These are phyloP conservation scores for Parastagonospora nodorum DNA, from an alignment of 2,329 filamentous ascomycete species.

Conservation along the genomic window DNA sequence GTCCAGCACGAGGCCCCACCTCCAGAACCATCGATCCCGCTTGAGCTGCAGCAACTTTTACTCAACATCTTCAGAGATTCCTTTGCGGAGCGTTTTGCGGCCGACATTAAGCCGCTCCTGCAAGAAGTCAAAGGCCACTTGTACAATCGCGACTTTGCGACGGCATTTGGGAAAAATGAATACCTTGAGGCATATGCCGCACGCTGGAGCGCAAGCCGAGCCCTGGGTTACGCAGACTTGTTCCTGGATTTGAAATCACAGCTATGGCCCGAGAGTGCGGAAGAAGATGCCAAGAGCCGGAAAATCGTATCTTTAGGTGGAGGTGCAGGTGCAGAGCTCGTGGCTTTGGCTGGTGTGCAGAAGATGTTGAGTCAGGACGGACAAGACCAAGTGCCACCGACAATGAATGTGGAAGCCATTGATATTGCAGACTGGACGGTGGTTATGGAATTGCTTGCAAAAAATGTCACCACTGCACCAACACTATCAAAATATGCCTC, in stretches of 20 bases:
- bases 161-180: constrained; percentile 74
- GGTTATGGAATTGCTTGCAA: constrained; percentile 64
- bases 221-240: constrained; percentile 77
- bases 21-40: constrained; percentile 45
- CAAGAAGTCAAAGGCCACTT: constrained; percentile 86
- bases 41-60: constrained; percentile 69
- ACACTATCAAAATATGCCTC: constrained; percentile 55
- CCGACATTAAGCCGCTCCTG: constrained; percentile 62
- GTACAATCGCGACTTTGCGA: constrained; percentile 81
- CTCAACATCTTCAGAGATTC: constrained; percentile 74
- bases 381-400: constrained; percentile 4
- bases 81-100: constrained; percentile 54
- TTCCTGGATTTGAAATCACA: constrained; percentile 49
- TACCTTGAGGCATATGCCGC: constrained; percentile 83
- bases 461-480: constrained; percentile 59
- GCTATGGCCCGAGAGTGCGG: constrained; percentile 1
- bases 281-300: constrained; percentile 13
- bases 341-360: constrained; percentile 63
- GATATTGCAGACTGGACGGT: constrained; percentile 80
- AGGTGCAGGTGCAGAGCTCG: constrained; percentile 69
- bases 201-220: constrained; percentile 86
- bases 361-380: constrained; percentile 37
- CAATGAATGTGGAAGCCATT: constrained; percentile 64
- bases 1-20: constrained; percentile 6
- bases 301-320: constrained; percentile 65